Evolutionary conservation across 2,329 filamentous ascomycete species (phyloP), one percentile per base, ranked within the genome.

Genomic region (Neofusicoccum cordaticola): DNA sequence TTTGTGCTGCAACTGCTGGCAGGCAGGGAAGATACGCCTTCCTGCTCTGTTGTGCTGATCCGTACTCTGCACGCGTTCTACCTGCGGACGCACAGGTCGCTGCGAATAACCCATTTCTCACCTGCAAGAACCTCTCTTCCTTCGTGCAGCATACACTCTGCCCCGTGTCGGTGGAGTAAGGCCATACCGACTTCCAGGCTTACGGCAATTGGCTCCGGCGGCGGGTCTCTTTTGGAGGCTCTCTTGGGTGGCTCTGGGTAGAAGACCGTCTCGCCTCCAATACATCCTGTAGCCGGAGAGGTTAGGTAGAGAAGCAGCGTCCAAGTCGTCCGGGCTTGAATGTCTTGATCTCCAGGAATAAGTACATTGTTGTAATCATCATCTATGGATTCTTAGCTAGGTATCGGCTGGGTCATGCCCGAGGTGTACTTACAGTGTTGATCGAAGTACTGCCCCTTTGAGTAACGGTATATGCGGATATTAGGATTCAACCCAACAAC

Each of bases 81-180:
- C 67, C 84, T 80, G 68, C 77, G 82, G 13, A 93, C 83, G 71
- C 89, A 92, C 47, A 97, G 77, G 80, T 97, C 93, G 67, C 90
- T 96, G 68, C 93, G 83, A 66, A 97, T 85, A 66, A 97, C 88
- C 93, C 93, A 97, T 78, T 97, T 97, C 79, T 96, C 92, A 9
- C 93, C 93, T 47, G 85, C 83, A 1, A 80, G 84, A 0, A 97
- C 93, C 74, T 96, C 88, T 65, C 86, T 84, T 0, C 93, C 93
- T 77, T 97, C 93, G 76, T 97, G 93, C 72, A 97, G 79, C 80
- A 97, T 85, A 78, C 94, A 97, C 67, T 94, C 90, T 68, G 92
- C 86, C 0, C 94, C 93, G 78, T 97, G 94, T 68, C 91, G 91
- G 77, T 97, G 94, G 66, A 97, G 81, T 34, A 97, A 81, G 39